Evolutionary conservation across 2,329 filamentous ascomycete species (phyloP).

Genomic region (Cadophora sp.): DNA sequence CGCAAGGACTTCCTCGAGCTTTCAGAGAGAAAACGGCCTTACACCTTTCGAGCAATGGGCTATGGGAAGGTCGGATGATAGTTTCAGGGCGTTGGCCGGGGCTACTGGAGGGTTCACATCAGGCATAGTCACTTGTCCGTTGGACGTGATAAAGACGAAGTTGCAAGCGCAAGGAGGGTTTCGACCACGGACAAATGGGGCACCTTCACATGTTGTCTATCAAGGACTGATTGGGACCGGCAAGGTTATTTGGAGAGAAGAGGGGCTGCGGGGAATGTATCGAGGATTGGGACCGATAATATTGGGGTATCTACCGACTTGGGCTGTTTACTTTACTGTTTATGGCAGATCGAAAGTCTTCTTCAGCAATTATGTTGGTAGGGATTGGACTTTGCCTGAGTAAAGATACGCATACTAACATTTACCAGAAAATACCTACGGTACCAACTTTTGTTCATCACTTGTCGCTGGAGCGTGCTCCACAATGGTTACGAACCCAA

Average conservation of each 20-base stretch:
- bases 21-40: constrained; percentile 35
- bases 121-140: constrained; percentile 91
- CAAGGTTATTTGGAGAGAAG: constrained; percentile 82
- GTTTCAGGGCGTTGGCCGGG: constrained; percentile 85
- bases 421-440: constrained; percentile 72
- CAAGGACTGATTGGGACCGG: constrained; percentile 88
- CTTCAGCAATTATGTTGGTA: constrained; percentile 72
- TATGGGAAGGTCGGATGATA: constrained; percentile 61
- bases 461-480: constrained; percentile 91
- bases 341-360: constrained; percentile 88
- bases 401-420: not conserved
- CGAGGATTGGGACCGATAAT: constrained; percentile 93
- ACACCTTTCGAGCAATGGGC: constrained; percentile 63
- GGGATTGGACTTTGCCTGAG: not conserved
- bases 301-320: constrained; percentile 93
- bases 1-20: constrained; percentile 26
- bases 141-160: constrained; percentile 99
- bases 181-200: constrained; percentile 45
- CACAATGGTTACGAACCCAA: constrained; percentile 93
- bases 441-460: constrained; percentile 87
- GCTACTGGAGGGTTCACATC: constrained; percentile 91
- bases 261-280: constrained; percentile 90
- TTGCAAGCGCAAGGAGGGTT: constrained; percentile 94
- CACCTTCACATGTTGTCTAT: constrained; percentile 65
- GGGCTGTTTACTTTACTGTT: constrained; percentile 97